Evolutionary conservation across 1,284 basidiomycete species (phyloP).

Genomic region (Cryptococcus sp.): DNA sequence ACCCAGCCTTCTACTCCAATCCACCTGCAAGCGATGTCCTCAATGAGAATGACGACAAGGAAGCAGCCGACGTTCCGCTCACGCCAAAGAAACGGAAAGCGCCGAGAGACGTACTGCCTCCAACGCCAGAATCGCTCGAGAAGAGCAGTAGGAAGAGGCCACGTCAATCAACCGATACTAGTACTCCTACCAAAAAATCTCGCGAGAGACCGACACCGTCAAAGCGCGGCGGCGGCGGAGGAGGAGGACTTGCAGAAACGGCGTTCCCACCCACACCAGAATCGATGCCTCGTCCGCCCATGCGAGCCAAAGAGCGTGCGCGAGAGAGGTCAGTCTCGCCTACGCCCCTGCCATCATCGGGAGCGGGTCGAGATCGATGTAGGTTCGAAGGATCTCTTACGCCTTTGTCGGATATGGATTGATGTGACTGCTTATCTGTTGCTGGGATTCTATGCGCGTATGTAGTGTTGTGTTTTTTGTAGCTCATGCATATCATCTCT

Average conservation of each 20-base stretch:
- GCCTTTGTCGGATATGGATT: conserved; percentile 2
- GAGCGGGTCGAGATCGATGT: background rate
- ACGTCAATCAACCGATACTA: background rate
- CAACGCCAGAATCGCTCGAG: background rate
- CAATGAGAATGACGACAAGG: background rate
- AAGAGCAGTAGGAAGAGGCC: background rate
- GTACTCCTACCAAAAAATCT: background rate
- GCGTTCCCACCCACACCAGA: background rate
- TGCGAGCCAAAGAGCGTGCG: background rate
- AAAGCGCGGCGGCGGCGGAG: background rate
- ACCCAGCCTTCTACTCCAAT: conserved; percentile 3
- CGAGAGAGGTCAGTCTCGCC: background rate
- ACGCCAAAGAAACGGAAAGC: background rate
- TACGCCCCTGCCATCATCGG: background rate
- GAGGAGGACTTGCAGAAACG: background rate
- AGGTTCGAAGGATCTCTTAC: background rate
- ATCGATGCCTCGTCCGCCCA: background rate
- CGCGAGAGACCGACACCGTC: background rate
- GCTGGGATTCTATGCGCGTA: too few relatives aligned
- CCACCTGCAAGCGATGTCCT: background rate
- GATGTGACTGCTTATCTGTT: background rate
- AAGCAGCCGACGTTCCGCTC: background rate
- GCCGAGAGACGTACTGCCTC: background rate
- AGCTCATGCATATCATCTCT: too few relatives aligned
- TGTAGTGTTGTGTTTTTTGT: too few relatives aligned